Conservation (phyloP, 257 asterid species). For the Rubia yunnanensis region DNA sequence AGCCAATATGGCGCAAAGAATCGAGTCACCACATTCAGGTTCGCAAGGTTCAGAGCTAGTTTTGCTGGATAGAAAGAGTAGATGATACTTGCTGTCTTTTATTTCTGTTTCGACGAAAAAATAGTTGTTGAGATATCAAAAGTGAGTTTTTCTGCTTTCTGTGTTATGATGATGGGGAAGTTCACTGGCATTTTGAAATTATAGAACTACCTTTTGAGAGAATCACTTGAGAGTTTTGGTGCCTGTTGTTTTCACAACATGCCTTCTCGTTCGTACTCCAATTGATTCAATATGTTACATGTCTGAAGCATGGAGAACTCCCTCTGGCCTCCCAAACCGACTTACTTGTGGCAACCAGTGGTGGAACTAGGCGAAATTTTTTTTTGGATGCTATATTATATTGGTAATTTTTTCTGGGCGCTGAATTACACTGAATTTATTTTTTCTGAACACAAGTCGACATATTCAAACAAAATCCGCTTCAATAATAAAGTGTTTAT, state of each 20-base stretch:
- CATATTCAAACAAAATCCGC: too few species aligned
- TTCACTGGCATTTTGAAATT: not conserved
- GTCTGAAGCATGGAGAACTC: too few species aligned
- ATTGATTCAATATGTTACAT: too few species aligned
- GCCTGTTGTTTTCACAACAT: not conserved
- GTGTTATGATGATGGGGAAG: not conserved
- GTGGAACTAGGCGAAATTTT: too few species aligned
- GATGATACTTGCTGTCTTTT: not conserved
- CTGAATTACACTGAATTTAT: too few species aligned
- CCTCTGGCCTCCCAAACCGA: too few species aligned
- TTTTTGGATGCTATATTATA: too few species aligned
- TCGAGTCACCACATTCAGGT: conserved; percentile 96
- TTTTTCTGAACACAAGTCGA: too few species aligned
- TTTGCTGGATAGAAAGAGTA: not conserved
- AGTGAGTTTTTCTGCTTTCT: not conserved
- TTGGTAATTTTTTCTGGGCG: too few species aligned
- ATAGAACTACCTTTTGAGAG: not conserved
- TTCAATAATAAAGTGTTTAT: too few species aligned
- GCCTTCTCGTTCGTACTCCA: not conserved
- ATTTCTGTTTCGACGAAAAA: not conserved
- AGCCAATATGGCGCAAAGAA: conserved; percentile 95
- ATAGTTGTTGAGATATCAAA: not conserved
- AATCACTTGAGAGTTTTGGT: not conserved
- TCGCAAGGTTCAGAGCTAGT: conserved; percentile 68
- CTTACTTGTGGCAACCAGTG: too few species aligned